These are phyloP conservation scores for Pistacia vera DNA, from an alignment of 345 rosid genomes.

Conservation along the genomic window DNA sequence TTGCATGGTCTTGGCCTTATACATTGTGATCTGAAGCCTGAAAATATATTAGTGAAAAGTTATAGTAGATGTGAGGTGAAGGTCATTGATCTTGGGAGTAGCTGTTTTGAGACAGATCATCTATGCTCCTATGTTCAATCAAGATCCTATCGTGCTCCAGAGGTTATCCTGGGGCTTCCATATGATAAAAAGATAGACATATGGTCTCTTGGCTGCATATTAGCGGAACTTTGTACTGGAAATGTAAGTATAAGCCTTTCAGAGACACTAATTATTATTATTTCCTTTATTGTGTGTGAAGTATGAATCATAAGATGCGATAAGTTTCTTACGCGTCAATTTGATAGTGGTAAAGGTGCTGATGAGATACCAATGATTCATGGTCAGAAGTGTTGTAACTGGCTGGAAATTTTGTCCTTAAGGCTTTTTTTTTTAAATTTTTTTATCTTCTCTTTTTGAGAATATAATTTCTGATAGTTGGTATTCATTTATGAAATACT, in stretches of 20 bases:
- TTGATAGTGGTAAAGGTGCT: background rate
- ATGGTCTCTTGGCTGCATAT: constrained; percentile 99
- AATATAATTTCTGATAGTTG: background rate
- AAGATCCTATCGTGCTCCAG: constrained; percentile 97
- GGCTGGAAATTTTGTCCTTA: background rate
- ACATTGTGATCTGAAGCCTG: constrained; percentile 97
- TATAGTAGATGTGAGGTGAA: constrained; percentile 98
- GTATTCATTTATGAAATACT: background rate
- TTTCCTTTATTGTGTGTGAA: background rate
- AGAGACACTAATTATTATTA: background rate
- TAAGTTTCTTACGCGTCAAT: constrained; percentile 2
- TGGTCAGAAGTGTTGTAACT: background rate
- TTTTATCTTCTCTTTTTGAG: background rate
- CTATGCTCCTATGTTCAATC: constrained; percentile 98
- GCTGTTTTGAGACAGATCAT: constrained; percentile 99
- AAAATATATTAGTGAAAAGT: constrained; percentile 94
- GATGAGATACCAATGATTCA: background rate
- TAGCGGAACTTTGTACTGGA: constrained; percentile 98
- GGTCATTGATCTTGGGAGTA: constrained; percentile 99
- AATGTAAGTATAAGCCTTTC: constrained; percentile 65
- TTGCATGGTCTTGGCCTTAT: constrained; percentile 97
- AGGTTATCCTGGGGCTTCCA: constrained; percentile 92
- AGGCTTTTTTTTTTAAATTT: background rate
- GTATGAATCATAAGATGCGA: background rate
- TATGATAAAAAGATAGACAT: constrained; percentile 94